Evolutionary conservation across 1,284 basidiomycete species (phyloP).

Genomic region (Meira nashicola): DNA sequence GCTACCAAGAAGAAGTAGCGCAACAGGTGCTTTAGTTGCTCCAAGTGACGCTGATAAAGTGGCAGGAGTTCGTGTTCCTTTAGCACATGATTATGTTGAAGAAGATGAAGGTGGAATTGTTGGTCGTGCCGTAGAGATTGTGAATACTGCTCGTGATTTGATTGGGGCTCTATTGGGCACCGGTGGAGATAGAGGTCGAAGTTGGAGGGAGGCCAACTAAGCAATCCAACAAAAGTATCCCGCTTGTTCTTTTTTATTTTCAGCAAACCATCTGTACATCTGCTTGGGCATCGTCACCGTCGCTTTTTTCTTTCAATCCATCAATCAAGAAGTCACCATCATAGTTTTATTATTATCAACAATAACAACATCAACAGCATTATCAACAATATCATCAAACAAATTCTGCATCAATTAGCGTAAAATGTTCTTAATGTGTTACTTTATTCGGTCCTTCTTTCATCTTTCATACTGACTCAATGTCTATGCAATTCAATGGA

Average conservation of each 20-base stretch:
- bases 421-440: too few relatives aligned
- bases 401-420: too few relatives aligned
- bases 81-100: conserved; percentile 50
- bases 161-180: conserved; percentile 34
- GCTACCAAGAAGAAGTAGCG: conserved; percentile 29
- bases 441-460: too few relatives aligned
- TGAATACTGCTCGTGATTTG: conserved; percentile 50
- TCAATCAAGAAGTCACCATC: too few relatives aligned
- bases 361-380: too few relatives aligned
- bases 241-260: not conserved
- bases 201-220: conserved; percentile 9
- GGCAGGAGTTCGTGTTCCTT: conserved; percentile 30
- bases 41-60: conserved; percentile 36
- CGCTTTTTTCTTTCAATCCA: not conserved
- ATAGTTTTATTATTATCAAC: too few relatives aligned
- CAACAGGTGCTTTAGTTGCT: conserved; percentile 44
- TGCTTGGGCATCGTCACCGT: not conserved
- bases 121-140: conserved; percentile 47
- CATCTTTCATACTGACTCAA: too few relatives aligned
- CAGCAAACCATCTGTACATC: not conserved
- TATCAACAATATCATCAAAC: too few relatives aligned
- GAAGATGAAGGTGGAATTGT: conserved; percentile 50
- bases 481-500: too few relatives aligned
- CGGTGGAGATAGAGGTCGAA: conserved; percentile 11
- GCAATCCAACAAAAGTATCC: not conserved